phyloP scores from a whole-genome alignment of 2,329 filamentous ascomycete species.

The Alternaria sp. region DNA sequence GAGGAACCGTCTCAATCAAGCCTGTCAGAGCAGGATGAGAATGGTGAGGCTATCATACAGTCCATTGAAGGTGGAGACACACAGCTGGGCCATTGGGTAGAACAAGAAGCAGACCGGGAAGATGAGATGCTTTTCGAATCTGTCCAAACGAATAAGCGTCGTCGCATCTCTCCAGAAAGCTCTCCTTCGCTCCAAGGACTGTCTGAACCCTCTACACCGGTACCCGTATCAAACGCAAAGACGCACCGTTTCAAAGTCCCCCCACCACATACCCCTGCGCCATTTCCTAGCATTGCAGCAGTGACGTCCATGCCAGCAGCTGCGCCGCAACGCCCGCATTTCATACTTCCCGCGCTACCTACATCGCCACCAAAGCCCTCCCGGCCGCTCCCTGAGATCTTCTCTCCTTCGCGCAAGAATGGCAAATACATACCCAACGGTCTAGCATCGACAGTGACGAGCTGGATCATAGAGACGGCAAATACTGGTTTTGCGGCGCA shows the following conservation, averaged over 20 bases:
- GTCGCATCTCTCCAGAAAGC: slow-evolving; percentile 28
- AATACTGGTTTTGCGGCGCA: slow-evolving; percentile 31
- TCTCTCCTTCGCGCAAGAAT: slow-evolving; percentile 61
- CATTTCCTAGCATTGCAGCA: slow-evolving; percentile 13
- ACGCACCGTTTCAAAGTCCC: slow-evolving; percentile 41
- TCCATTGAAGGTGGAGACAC: slow-evolving; percentile 23
- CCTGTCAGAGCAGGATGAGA: slow-evolving; percentile 15
- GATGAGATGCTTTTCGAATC: slow-evolving; percentile 39
- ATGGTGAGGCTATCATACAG: slow-evolving; percentile 15
- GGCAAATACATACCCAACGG: slow-evolving; percentile 60
- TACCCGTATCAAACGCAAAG: slow-evolving; percentile 14
- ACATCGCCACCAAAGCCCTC: slow-evolving; percentile 34
- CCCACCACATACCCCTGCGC: slow-evolving; percentile 22
- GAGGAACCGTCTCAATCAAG: slow-evolving; percentile 39
- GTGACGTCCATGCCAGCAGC: slow-evolving; percentile 8
- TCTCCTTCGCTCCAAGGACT: slow-evolving; percentile 13
- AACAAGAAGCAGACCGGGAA: slow-evolving; percentile 24
- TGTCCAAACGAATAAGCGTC: slow-evolving; percentile 33
- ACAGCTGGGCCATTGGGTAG: slow-evolving; percentile 8
- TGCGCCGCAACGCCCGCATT: slow-evolving; percentile 44
- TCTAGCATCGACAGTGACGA: slow-evolving; percentile 58
- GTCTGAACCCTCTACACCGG: slow-evolving; percentile 19
- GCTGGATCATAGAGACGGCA: slow-evolving; percentile 60
- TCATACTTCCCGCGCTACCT: slow-evolving; percentile 48
- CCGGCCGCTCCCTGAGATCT: slow-evolving; percentile 59